Evolutionary conservation across 371 early-diverging fungal genomes (phyloP).

Genomic region (Mortierella sp.): DNA sequence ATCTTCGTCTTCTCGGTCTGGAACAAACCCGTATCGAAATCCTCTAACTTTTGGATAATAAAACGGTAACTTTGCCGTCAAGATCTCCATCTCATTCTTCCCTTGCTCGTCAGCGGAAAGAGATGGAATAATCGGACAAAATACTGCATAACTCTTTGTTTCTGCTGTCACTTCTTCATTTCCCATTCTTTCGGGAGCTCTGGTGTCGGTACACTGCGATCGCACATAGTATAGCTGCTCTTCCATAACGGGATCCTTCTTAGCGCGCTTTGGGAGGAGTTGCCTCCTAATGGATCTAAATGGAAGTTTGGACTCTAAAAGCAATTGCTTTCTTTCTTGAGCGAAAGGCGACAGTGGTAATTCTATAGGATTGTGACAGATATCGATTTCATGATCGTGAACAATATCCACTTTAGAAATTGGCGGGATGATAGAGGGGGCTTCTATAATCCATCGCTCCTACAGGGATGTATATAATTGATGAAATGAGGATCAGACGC

Average conservation of each 20-base stretch:
- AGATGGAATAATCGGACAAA: constrained; percentile 21
- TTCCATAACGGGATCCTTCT: constrained; percentile 63
- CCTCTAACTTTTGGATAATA: constrained; percentile 78
- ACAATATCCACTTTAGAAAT: constrained; percentile 69
- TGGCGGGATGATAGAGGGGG: constrained; percentile 79
- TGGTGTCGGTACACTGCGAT: constrained; percentile 1
- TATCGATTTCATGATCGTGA: constrained; percentile 21
- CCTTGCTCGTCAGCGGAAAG: constrained; percentile 1
- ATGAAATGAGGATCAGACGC: background rate
- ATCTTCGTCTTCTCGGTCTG: constrained; percentile 44
- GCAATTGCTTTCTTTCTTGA: constrained; percentile 5
- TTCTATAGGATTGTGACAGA: background rate
- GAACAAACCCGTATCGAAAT: constrained; percentile 62
- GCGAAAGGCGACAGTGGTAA: constrained; percentile 15
- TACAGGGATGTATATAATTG: constrained; percentile 21
- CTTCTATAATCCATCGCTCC: constrained; percentile 77
- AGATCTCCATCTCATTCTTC: constrained; percentile 12
- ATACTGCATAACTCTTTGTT: constrained; percentile 19
- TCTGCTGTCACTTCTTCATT: background rate
- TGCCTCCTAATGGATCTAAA: constrained; percentile 55
- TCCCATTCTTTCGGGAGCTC: too few species aligned
- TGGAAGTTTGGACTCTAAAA: constrained; percentile 12
- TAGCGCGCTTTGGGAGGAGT: constrained; percentile 75
- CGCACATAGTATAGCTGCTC: constrained; percentile 60
- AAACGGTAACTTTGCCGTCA: constrained; percentile 65